phyloP scores from a whole-genome alignment of 495 filamentous ascomycete genomes.

The Daldinia bambusicola region DNA sequence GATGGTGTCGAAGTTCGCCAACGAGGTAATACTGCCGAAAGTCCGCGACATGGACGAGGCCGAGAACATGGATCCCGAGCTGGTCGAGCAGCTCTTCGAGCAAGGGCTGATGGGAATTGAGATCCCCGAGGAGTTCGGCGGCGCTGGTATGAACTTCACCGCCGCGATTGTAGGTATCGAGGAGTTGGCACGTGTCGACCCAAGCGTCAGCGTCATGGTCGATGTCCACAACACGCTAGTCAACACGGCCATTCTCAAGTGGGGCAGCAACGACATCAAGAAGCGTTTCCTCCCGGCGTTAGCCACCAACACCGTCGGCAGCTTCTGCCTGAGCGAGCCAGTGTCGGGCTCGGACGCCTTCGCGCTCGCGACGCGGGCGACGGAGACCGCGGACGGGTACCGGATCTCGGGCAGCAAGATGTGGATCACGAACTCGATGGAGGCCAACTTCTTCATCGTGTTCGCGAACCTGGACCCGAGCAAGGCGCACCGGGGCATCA shows the following conservation, averaged over 20 bases:
- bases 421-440: constrained; percentile 99
- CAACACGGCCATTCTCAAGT: constrained; percentile 92
- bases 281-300: constrained; percentile 87
- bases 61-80: constrained; percentile 86
- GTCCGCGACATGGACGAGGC: constrained; percentile 98
- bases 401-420: constrained; percentile 93
- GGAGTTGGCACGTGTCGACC: constrained; percentile 93
- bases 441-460: constrained; percentile 95
- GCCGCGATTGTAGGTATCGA: constrained; percentile 95
- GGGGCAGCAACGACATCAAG: constrained; percentile 77
- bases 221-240: constrained; percentile 99
- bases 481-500: constrained; percentile 95
- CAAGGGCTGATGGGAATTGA: constrained; percentile 98
- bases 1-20: constrained; percentile 88
- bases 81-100: constrained; percentile 95
- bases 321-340: constrained; percentile 96
- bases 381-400: constrained; percentile 77
- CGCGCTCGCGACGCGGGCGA: constrained; percentile 89
- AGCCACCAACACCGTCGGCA: constrained; percentile 90
- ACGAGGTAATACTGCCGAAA: constrained; percentile 87
- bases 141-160: constrained; percentile 98
- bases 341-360: constrained; percentile 95
- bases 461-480: constrained; percentile 93
- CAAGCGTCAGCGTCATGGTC: constrained; percentile 90
- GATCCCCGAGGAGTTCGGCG: constrained; percentile 96